Percentiles rank a stretch among this genome's conserved stretches.
phyloP scores from a whole-genome alignment of 495 filamentous ascomycete species.

The Aspergillus saccharolyticus region DNA sequence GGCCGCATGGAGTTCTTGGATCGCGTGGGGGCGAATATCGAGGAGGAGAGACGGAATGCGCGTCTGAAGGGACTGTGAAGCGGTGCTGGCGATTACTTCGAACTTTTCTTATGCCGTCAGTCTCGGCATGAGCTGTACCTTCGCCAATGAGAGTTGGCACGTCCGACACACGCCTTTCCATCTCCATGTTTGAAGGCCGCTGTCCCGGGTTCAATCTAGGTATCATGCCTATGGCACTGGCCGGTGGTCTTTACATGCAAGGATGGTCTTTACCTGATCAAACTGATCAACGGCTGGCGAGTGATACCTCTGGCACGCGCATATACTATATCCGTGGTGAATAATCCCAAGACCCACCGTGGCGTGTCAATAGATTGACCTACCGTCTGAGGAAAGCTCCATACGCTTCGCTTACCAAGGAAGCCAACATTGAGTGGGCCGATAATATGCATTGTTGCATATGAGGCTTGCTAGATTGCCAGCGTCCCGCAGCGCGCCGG shows the following conservation, averaged over 20 bases:
- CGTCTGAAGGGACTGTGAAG: slow-evolving; percentile 51
- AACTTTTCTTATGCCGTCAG: no score
- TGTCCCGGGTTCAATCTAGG: neutral
- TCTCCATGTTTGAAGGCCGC: neutral
- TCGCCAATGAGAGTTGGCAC: neutral
- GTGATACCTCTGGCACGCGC: neutral
- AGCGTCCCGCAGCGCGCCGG: neutral
- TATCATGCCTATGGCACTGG: no score
- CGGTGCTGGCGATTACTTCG: no score
- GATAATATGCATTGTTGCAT: neutral
- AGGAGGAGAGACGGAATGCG: slow-evolving; percentile 65
- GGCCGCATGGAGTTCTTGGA: slow-evolving; percentile 86
- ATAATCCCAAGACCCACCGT: neutral
- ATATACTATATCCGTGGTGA: neutral
- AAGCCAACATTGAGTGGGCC: neutral
- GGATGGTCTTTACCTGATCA: neutral
- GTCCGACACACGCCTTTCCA: neutral
- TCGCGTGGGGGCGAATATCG: slow-evolving; percentile 68
- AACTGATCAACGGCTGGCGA: neutral
- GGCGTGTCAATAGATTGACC: neutral
- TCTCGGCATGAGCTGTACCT: neutral
- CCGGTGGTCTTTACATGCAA: neutral
- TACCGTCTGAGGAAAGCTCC: neutral
- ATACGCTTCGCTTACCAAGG: neutral
- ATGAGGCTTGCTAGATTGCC: neutral